A percentile compares a stretch with the other conserved stretches of the same genome.
Conservation (phyloP, 2,329 filamentous ascomycete species). For the Neobulgaria alba region DNA sequence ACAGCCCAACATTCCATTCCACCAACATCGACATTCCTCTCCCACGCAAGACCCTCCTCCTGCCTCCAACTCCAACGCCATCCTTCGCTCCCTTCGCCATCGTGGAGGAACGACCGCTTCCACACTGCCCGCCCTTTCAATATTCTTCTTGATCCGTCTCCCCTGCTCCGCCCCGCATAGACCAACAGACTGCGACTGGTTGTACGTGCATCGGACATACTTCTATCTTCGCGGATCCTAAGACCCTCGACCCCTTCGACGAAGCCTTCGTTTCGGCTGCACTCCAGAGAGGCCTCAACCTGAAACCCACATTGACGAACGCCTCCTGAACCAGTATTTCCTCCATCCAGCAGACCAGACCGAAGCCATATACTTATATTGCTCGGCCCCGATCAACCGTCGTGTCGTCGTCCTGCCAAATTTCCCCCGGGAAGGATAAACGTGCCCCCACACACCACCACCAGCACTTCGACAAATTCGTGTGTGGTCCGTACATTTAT, state of each 20-base stretch:
- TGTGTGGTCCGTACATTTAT: too few relatives aligned
- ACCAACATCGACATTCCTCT: too few relatives aligned
- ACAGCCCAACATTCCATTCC: too few relatives aligned
- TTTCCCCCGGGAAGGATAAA: too few relatives aligned
- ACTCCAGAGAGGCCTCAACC: background rate
- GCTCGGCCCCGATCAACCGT: background rate
- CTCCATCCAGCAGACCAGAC: background rate
- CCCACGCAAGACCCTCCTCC: too few relatives aligned
- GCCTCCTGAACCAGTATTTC: background rate
- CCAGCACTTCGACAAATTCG: too few relatives aligned
- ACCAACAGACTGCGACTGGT: background rate
- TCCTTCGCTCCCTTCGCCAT: too few relatives aligned
- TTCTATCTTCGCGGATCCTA: too few relatives aligned
- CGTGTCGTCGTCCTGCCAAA: background rate
- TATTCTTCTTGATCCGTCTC: background rate
- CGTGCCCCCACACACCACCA: too few relatives aligned
- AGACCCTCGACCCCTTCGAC: background rate
- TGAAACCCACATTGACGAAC: background rate
- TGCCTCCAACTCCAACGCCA: too few relatives aligned
- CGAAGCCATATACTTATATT: too few relatives aligned
- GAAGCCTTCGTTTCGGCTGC: background rate
- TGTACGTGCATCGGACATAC: background rate
- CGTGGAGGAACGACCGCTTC: background rate
- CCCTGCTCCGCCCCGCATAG: background rate
- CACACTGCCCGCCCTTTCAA: background rate